These are phyloP conservation scores for Mycena amicta DNA, from an alignment of 768 basidiomycete species.

Conservation along the genomic window DNA sequence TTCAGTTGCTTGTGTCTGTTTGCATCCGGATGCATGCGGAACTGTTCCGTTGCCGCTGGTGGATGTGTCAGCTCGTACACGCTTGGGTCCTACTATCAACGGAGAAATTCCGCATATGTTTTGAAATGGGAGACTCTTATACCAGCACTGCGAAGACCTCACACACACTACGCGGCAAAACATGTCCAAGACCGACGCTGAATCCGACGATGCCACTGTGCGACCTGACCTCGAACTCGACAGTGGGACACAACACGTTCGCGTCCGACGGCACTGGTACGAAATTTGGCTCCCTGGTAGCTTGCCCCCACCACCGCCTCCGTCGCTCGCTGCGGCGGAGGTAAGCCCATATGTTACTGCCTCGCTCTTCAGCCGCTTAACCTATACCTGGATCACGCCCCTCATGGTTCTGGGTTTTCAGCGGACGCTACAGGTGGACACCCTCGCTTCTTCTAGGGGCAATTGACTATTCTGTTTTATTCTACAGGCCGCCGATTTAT, in stretches of 20 bases:
- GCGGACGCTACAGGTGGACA: slow-evolving; percentile 71
- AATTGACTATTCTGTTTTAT: too few relatives aligned
- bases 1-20: too few relatives aligned
- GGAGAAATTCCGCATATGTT: background rate
- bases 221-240: slow-evolving; percentile 38
- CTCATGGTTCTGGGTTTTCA: slow-evolving; percentile 71
- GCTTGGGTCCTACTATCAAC: too few relatives aligned
- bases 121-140: too few relatives aligned
- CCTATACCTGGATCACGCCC: slow-evolving; percentile 67
- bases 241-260: slow-evolving; percentile 38
- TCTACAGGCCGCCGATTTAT: slow-evolving; percentile 73
- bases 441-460: too few relatives aligned
- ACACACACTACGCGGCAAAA: background rate
- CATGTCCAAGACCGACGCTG: background rate
- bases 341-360: slow-evolving; percentile 62
- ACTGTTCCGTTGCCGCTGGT: too few relatives aligned
- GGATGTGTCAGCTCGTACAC: too few relatives aligned
- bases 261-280: slow-evolving; percentile 51
- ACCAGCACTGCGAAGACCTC: too few relatives aligned
- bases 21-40: too few relatives aligned
- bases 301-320: slow-evolving; percentile 57
- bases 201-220: background rate
- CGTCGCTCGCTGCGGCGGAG: slow-evolving; percentile 57
- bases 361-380: slow-evolving; percentile 59
- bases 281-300: slow-evolving; percentile 61